A percentile compares a stretch with the other conserved stretches of the same genome.
Conservation (phyloP, 225 moss, liverwort and hornwort species). For the Physcomitrium patens region DNA sequence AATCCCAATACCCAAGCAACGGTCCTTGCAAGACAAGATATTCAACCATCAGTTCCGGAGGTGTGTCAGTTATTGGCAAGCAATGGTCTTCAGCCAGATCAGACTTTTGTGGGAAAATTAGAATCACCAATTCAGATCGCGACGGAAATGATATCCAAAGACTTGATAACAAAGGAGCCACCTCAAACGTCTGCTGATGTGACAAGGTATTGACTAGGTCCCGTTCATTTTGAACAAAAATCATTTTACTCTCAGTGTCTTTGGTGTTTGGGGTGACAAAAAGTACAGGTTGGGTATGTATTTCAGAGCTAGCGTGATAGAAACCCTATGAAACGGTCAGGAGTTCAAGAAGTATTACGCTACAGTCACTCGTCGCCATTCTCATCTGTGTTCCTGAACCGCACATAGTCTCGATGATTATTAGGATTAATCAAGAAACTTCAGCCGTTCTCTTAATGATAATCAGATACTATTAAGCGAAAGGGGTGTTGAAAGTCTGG, state of each 20-base stretch:
- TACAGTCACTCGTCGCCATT: background rate
- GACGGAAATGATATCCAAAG: slow-evolving; percentile 21
- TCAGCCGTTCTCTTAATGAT: background rate
- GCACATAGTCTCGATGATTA: background rate
- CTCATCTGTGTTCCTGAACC: slow-evolving; percentile 1
- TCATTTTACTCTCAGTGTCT: background rate
- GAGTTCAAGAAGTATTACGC: background rate
- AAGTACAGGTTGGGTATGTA: background rate
- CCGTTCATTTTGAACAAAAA: background rate
- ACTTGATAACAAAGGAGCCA: slow-evolving; percentile 16
- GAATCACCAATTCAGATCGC: slow-evolving; percentile 25
- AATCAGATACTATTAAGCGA: background rate
- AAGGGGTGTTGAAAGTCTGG: background rate
- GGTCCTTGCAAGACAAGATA: background rate
- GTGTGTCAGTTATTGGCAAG: slow-evolving; percentile 18
- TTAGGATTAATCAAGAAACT: slow-evolving; percentile 8
- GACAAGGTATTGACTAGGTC: slow-evolving; percentile 30
- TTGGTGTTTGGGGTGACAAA: background rate
- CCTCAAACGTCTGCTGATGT: slow-evolving; percentile 5
- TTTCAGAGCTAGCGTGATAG: background rate
- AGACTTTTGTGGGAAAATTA: slow-evolving; percentile 24
- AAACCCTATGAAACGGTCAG: background rate
- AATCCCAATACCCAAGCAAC: background rate
- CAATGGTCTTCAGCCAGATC: slow-evolving; percentile 7
- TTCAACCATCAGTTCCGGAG: slow-evolving; percentile 20